Base-by-base conservation (phyloP, 2,329 filamentous ascomycete species). In the Sporothrix pseudoabietina region DNA sequence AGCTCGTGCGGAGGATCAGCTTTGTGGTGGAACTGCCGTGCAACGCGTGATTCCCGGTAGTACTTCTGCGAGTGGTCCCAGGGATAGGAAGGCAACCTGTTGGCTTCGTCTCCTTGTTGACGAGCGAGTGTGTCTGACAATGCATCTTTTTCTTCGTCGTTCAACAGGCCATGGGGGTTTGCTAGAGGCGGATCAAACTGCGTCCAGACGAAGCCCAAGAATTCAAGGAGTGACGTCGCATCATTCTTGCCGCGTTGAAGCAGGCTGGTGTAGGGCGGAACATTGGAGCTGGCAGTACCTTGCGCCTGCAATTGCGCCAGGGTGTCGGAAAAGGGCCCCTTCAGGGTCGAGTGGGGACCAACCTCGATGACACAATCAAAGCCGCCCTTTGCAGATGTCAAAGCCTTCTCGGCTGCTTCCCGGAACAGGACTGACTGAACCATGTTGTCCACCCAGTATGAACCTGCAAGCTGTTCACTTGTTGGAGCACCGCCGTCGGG, bases 341-440 rank as follows among this genome's bases (percentile, higher is more conserved):
- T 73, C 2, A 80, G 73, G 3, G 79, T 76, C 0, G 76, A 47
- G 68, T 80, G 79, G 0, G 79, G 79, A 0, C 78, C 79, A 14
- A 80, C 74, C 66, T 80, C 79, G 8, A 80, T 77, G n/a, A 77
- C 80, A 10, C 81, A 78, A 65, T 83, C 80, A 39, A 74, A 82
- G 79, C 0, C 76, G 70, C 0, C 77, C 77, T 16, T 65, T 63
- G 4, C 75, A 61, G 1, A 76, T 10, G 73, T 68, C 16, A 76
- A 12, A 47, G 76, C 69, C 4, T 30, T 44, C 5, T 69, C 57
- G 2, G 71, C 22, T 5, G 74, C 74, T 12, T 71, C 69, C 0
- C 52, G 75, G 72, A 81, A 82, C 1, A 72, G 76, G 0, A 81
- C 80, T 1, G 80, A 77, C 8, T 77, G 75, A 14, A 77, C 74